These are phyloP conservation scores for Pseudogymnoascus sp. DNA, from an alignment of 2,329 filamentous ascomycete genomes.

Conservation along the genomic window DNA sequence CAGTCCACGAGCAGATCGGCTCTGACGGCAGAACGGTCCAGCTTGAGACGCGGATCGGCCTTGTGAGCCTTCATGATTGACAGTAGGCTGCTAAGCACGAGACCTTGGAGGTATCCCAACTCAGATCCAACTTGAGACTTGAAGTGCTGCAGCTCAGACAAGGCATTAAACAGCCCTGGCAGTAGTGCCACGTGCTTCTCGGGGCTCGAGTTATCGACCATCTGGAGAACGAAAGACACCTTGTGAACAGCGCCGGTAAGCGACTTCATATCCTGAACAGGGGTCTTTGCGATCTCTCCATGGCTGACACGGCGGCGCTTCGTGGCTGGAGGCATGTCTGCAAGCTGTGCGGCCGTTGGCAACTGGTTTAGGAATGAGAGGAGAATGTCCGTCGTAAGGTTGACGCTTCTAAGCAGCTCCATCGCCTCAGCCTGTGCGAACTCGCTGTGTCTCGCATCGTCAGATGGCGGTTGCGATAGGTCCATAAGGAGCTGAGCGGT, in stretches of 20 bases:
- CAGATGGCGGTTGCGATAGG: slow-evolving; percentile 39
- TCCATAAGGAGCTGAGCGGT: slow-evolving; percentile 56
- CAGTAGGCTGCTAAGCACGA: slow-evolving; percentile 73
- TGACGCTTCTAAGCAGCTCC: slow-evolving; percentile 63
- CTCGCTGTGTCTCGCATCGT: slow-evolving; percentile 24
- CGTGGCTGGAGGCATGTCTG: slow-evolving; percentile 60
- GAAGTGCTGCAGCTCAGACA: slow-evolving; percentile 82
- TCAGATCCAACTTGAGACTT: slow-evolving; percentile 74
- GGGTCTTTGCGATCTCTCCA: slow-evolving; percentile 52
- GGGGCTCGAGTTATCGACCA: slow-evolving; percentile 74
- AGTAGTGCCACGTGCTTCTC: slow-evolving; percentile 69
- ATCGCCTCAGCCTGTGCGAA: slow-evolving; percentile 51
- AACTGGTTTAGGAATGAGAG: slow-evolving; percentile 64
- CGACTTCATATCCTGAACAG: slow-evolving; percentile 55
- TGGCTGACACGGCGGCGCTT: slow-evolving; percentile 76
- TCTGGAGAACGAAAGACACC: slow-evolving; percentile 78
- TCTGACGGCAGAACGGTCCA: slow-evolving; percentile 72
- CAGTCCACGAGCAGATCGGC: slow-evolving; percentile 90
- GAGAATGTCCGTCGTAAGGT: slow-evolving; percentile 66
- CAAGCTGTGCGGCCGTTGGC: slow-evolving; percentile 63
- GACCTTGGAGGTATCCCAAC: slow-evolving; percentile 79
- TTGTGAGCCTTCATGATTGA: slow-evolving; percentile 76
- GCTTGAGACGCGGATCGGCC: slow-evolving; percentile 47
- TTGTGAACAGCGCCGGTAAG: slow-evolving; percentile 61
- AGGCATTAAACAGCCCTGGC: slow-evolving; percentile 68